Percentiles rank a stretch among this genome's conserved stretches.
Evolutionary conservation across 2,329 filamentous ascomycete genomes (phyloP).

Genomic region (Macrophomina phaseolina): DNA sequence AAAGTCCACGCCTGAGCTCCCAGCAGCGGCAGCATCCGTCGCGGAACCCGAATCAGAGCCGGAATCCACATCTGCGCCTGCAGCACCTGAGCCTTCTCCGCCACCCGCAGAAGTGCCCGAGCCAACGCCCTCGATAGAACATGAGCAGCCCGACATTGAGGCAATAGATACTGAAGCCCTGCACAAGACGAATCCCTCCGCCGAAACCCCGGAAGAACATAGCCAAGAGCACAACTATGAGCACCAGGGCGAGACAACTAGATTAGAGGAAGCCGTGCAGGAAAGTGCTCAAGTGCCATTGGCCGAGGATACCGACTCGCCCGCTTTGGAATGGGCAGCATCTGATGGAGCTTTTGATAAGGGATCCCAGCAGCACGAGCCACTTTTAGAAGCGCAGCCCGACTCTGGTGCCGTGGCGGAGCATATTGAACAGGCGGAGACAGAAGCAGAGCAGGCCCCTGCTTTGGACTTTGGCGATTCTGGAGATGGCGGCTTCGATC

Average conservation of each 20-base stretch:
- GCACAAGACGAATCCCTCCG: conserved; percentile 30
- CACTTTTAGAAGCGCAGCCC: background rate
- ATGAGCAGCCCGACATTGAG: conserved; percentile 27
- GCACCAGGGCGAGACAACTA: conserved; percentile 52
- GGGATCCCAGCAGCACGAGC: background rate
- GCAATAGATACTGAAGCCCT: conserved; percentile 28
- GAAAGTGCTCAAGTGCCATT: conserved; percentile 51
- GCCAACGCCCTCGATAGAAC: conserved; percentile 21
- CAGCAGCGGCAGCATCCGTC: background rate
- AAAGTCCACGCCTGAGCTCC: background rate
- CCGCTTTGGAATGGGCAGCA: conserved; percentile 34
- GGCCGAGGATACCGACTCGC: conserved; percentile 46
- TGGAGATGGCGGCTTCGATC: conserved; percentile 39
- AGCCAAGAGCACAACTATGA: conserved; percentile 49
- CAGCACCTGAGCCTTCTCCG: background rate
- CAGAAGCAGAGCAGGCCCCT: conserved; percentile 10
- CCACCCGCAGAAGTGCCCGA: conserved; percentile 8
- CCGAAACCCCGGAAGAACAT: conserved; percentile 31
- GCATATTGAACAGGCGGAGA: background rate
- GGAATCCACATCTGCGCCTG: no score
- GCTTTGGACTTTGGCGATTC: conserved; percentile 43
- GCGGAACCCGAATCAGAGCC: background rate
- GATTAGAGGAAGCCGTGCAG: conserved; percentile 52
- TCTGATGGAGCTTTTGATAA: conserved; percentile 26
- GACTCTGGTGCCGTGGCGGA: background rate